phyloP scores from a whole-genome alignment of 257 asterid species.

The Plantago major region DNA sequence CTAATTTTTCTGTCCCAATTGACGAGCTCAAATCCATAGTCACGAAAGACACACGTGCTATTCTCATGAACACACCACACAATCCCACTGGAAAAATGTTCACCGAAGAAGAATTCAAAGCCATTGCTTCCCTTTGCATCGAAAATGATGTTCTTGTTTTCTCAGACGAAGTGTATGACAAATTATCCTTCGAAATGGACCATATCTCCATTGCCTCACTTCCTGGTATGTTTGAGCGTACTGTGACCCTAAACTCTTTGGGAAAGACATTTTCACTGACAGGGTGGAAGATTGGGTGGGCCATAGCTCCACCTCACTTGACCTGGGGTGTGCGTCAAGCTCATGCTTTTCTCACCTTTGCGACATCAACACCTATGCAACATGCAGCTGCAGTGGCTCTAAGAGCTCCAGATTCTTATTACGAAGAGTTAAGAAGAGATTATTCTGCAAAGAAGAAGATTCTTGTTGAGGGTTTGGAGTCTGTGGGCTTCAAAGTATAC shows the following conservation, averaged over 20 bases:
- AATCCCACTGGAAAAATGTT: constrained; percentile 98
- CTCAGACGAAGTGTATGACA: constrained; percentile 89
- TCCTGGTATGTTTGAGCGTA: constrained; percentile 83
- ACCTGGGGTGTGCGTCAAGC: constrained; percentile 96
- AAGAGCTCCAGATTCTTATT: constrained; percentile 72
- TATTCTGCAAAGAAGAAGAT: constrained; percentile 69
- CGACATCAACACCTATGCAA: constrained; percentile 97
- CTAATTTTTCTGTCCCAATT: constrained; percentile 71
- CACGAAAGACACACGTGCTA: constrained; percentile 77
- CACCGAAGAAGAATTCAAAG: constrained; percentile 58
- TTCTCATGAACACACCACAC: constrained; percentile 86
- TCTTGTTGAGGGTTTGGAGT: constrained; percentile 74
- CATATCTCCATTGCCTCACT: constrained; percentile 87
- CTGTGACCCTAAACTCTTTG: constrained; percentile 77
- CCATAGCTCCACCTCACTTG: constrained; percentile 86
- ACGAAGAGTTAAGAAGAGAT: constrained; percentile 67
- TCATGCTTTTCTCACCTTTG: constrained; percentile 82
- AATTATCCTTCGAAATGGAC: constrained; percentile 85
- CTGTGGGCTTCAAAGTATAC: constrained; percentile 70
- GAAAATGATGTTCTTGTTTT: constrained; percentile 73
- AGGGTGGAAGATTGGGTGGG: constrained; percentile 99
- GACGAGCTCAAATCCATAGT: constrained; percentile 66
- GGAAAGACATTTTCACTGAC: constrained; percentile 96
- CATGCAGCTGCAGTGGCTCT: constrained; percentile 79
- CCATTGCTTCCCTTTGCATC: constrained; percentile 67